Evolutionary conservation across 1,139 yeast species (phyloP), one percentile per base, ranked within the genome.

Genomic region (Arxiozyma bovina): DNA sequence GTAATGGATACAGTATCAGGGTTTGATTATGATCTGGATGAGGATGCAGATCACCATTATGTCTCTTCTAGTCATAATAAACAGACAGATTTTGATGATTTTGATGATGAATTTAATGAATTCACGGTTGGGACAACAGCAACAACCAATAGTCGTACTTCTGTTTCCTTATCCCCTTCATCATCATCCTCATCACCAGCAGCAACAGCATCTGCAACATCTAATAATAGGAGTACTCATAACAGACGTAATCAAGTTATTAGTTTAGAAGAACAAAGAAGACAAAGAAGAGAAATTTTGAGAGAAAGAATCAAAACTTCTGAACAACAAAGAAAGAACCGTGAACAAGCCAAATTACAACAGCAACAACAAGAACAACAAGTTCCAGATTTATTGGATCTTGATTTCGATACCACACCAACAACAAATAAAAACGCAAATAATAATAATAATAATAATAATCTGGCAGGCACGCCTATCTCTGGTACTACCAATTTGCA

Each of bases 221-320:
- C 17, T 34, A 15, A 34, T 15, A 12, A 34, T 12, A 34, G 12
- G 11, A 6, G 7, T n/a, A 34, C 40, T 3, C 40, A 34, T 34
- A 12, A 34, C 12, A 34, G 40, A 34, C n/a, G n/a, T 34, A 34
- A 34, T 9, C 40, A 34, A 34, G 40, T 34, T 34, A 34, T 15
- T 12, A 34, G 40, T 38, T 58, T 64, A 22, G 70, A 67, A 47
- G 65, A 67, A 57, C 71, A 68, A 55, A 62, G 72, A 55, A 65
- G 65, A 50, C 71, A 69, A 54, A 64, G 71, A 56, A 64, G 72
- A 53, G 71, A 68, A 55, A 60, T 67, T 30, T 55, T 69, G 40
- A 63, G 70, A 49, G 70, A 68, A 48, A 62, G 66, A 53, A 68
- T 69, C 46, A 67, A 61, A 55, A 59, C 61, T 45, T 63, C 68